Conservation (phyloP, 1,284 basidiomycete species). For the Leucoagaricus sp. region DNA sequence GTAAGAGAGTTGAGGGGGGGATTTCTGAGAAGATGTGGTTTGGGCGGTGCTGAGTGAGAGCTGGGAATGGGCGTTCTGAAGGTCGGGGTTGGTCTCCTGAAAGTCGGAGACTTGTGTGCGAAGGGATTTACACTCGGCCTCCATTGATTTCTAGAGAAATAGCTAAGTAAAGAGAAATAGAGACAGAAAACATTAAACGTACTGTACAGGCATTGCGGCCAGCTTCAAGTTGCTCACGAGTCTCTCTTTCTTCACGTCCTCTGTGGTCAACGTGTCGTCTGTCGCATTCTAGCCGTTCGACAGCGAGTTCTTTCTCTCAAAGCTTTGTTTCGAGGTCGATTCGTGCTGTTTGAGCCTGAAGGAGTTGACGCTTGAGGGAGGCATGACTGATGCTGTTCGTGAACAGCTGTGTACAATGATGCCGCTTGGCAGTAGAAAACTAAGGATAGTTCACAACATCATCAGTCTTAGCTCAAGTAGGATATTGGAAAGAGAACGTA, state of each 20-base stretch:
- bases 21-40: conserved; percentile 46
- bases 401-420: conserved; percentile 32
- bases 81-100: conserved; percentile 55
- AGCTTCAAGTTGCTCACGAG: conserved; percentile 54
- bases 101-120: conserved; percentile 47
- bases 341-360: conserved; percentile 56
- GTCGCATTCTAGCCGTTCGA: conserved; percentile 67
- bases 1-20: conserved; percentile 49
- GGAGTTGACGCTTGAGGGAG: conserved; percentile 61
- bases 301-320: conserved; percentile 53
- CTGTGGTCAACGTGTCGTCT: conserved; percentile 60
- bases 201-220: conserved; percentile 58
- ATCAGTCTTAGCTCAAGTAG: conserved; percentile 2
- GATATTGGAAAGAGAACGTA: no score
- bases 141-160: conserved; percentile 32
- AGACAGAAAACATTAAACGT: conserved; percentile 19
- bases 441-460: no score
- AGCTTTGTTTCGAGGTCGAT: conserved; percentile 64
- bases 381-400: no score
- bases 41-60: conserved; percentile 48
- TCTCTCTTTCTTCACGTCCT: conserved; percentile 58
- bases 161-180: not conserved
- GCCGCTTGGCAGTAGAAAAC: no score
- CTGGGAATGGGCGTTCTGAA: conserved; percentile 50
- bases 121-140: conserved; percentile 50